Evolutionary conservation across 306 rosid species (phyloP).

Genomic region (Senna tora): DNA sequence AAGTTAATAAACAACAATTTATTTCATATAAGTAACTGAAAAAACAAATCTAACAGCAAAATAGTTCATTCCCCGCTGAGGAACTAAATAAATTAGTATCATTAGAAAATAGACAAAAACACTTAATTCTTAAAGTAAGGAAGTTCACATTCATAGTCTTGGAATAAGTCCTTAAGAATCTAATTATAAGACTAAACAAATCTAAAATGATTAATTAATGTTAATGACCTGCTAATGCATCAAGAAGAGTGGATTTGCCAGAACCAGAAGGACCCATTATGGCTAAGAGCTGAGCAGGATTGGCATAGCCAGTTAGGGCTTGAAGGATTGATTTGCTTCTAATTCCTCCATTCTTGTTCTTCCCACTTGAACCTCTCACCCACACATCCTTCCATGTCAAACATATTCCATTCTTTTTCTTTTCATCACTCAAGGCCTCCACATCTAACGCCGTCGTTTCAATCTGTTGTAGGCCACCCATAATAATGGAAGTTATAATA

Average conservation of each 20-base stretch:
- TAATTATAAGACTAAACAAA: too few species aligned
- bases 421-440: slow-evolving; percentile 3
- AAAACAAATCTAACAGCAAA: too few species aligned
- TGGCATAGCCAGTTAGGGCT: slow-evolving; percentile 64
- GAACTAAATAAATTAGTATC: too few species aligned
- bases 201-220: neutral
- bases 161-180: too few species aligned
- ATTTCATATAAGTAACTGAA: too few species aligned
- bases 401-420: slow-evolving; percentile 33
- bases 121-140: too few species aligned
- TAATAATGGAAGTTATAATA: too few species aligned
- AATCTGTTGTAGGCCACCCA: too few species aligned
- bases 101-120: too few species aligned
- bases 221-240: slow-evolving; percentile 55
- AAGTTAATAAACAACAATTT: too few species aligned
- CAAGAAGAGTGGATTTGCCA: slow-evolving; percentile 80
- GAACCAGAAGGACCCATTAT: slow-evolving; percentile 74
- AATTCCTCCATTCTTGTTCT: slow-evolving; percentile 19
- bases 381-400: slow-evolving; percentile 69
- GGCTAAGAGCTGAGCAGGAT: slow-evolving; percentile 52
- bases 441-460: slow-evolving; percentile 13
- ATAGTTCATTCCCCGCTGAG: too few species aligned
- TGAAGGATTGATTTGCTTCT: slow-evolving; percentile 51
- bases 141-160: too few species aligned
- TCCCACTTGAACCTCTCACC: slow-evolving; percentile 47